A percentile compares a stretch with the other conserved stretches of the same genome.
Evolutionary conservation across 1,284 basidiomycete genomes (phyloP).

Genomic region (Marasmius tenuissimus): DNA sequence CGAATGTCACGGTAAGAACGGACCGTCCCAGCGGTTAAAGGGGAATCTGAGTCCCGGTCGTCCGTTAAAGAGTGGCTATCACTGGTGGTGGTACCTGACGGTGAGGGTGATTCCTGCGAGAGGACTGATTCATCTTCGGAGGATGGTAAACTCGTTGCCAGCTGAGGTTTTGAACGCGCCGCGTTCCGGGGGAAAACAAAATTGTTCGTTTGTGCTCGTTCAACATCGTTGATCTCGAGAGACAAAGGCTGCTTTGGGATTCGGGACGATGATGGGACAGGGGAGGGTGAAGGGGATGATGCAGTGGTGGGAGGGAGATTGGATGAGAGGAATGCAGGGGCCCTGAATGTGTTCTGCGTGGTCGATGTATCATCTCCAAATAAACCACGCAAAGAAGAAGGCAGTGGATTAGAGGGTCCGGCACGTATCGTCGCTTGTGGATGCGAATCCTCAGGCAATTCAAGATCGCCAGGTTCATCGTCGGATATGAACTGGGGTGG

Average conservation of each 20-base stretch:
- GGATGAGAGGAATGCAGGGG: conserved; percentile 29
- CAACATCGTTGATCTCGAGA: conserved; percentile 32
- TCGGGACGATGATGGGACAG: conserved; percentile 14
- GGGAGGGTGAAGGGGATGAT: conserved; percentile 26
- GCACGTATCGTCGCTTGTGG: conserved; percentile 20
- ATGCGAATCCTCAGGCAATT: conserved; percentile 21
- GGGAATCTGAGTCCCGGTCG: conserved; percentile 9
- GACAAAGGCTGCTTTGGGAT: conserved; percentile 19
- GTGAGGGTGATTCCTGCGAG: conserved; percentile 3
- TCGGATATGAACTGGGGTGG: conserved; percentile 23
- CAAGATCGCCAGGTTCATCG: conserved; percentile 24
- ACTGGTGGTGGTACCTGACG: not conserved
- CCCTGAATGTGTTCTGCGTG: conserved; percentile 42
- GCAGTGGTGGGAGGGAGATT: conserved; percentile 28
- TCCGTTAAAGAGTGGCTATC: conserved; percentile 6
- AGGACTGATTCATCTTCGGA: conserved; percentile 23
- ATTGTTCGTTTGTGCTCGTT: conserved; percentile 45
- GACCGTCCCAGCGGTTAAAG: conserved; percentile 10
- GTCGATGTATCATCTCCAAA: conserved; percentile 56
- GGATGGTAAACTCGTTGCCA: conserved; percentile 20
- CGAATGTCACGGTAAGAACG: conserved; percentile 36
- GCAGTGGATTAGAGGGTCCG: conserved; percentile 42
- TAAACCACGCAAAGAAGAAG: conserved; percentile 66
- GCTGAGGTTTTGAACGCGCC: conserved; percentile 32
- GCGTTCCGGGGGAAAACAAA: conserved; percentile 54